These are phyloP conservation scores for Candida ortonii DNA, from an alignment of 805 yeast species.

Conservation along the genomic window DNA sequence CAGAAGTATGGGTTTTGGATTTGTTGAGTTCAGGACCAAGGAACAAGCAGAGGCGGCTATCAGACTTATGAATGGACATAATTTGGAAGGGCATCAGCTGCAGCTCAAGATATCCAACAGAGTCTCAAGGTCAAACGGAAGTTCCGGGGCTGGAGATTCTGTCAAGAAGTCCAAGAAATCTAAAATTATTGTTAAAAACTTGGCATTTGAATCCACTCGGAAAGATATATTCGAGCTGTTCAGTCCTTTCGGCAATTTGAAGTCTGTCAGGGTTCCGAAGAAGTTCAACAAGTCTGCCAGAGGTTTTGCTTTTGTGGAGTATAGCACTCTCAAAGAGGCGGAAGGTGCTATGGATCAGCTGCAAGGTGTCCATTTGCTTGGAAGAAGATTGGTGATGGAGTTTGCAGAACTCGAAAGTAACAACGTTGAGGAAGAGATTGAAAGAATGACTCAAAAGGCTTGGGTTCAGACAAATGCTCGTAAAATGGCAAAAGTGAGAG, in stretches of 20 bases:
- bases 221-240: slow-evolving; percentile 90
- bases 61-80: slow-evolving; percentile 65
- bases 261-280: slow-evolving; percentile 93
- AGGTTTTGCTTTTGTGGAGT: slow-evolving; percentile 98
- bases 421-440: slow-evolving; percentile 87
- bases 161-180: slow-evolving; percentile 46
- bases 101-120: slow-evolving; percentile 88
- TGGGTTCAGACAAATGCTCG: slow-evolving; percentile 75
- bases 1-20: slow-evolving; percentile 97
- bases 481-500: slow-evolving; percentile 63
- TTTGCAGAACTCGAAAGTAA: slow-evolving; percentile 81
- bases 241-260: slow-evolving; percentile 91
- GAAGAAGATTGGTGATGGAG: slow-evolving; percentile 91
- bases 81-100: slow-evolving; percentile 84
- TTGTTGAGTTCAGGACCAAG: slow-evolving; percentile 80
- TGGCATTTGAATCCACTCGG: slow-evolving; percentile 94
- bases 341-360: slow-evolving; percentile 90
- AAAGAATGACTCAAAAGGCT: slow-evolving; percentile 84
- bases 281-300: slow-evolving; percentile 93
- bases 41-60: slow-evolving; percentile 80
- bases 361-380: slow-evolving; percentile 93
- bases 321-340: slow-evolving; percentile 82
- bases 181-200: slow-evolving; percentile 90
- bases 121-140: slow-evolving; percentile 41
- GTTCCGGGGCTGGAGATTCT: slow-evolving; percentile 27